Percentiles rank a stretch among this genome's conserved stretches.
Conservation (phyloP, 352 stramenopile species). For the Salisapilia sapeloensis region DNA sequence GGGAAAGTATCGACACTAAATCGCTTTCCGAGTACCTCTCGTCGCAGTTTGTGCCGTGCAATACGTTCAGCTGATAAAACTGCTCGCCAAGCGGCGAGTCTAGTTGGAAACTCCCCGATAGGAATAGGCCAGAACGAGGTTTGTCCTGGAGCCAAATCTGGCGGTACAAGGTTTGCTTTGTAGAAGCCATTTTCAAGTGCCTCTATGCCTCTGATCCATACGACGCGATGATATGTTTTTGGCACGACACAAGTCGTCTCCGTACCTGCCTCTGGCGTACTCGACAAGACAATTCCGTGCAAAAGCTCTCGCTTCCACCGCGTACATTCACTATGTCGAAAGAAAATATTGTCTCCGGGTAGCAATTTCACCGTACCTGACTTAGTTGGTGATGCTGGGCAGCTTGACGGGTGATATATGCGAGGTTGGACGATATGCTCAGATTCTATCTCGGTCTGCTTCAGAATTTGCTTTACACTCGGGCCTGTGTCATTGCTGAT, state of each 20-base stretch:
- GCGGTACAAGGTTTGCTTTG: slow-evolving; percentile 24
- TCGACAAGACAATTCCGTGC: slow-evolving; percentile 20
- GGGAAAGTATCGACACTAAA: slow-evolving; percentile 17
- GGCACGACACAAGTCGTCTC: slow-evolving; percentile 1
- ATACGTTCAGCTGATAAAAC: slow-evolving; percentile 35
- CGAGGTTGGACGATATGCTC: too few species aligned
- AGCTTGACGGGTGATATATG: too few species aligned
- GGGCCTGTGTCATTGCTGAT: too few species aligned
- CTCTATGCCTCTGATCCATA: slow-evolving; percentile 53
- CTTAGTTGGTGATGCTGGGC: too few species aligned
- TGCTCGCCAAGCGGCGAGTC: slow-evolving; percentile 33
- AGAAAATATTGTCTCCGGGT: slow-evolving; percentile 30
- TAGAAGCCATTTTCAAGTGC: slow-evolving; percentile 47
- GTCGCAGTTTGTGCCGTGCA: slow-evolving; percentile 25
- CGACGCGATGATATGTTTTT: slow-evolving; percentile 27
- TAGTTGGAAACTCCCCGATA: slow-evolving; percentile 31
- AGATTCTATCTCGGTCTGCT: too few species aligned
- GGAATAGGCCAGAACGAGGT: slow-evolving; percentile 16
- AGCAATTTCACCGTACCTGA: too few species aligned
- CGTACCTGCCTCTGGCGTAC: slow-evolving; percentile 7
- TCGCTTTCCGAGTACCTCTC: slow-evolving; percentile 15
- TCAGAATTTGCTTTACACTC: too few species aligned
- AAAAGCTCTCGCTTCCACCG: slow-evolving; percentile 39
- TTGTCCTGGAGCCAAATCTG: slow-evolving; percentile 2
- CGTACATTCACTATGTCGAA: slow-evolving; percentile 19